These are phyloP conservation scores for Aquanectria penicillioides DNA, from an alignment of 2,329 filamentous ascomycete species.

Conservation along the genomic window DNA sequence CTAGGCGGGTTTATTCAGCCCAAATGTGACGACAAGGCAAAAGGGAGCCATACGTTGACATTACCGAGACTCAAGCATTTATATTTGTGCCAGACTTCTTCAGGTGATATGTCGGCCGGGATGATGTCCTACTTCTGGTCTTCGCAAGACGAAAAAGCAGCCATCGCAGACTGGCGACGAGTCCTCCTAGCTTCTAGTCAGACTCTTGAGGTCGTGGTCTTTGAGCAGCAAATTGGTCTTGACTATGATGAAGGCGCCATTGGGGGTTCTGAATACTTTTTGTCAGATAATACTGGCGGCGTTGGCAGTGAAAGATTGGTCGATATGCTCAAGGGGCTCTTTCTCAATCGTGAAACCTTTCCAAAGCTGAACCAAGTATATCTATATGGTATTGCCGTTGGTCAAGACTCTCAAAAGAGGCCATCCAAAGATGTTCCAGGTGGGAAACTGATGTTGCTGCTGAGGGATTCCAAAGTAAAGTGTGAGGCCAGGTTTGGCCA, in stretches of 20 bases:
- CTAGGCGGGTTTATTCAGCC: background rate
- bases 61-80: background rate
- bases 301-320: background rate
- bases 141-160: background rate
- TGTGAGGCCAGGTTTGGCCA: conserved; percentile 25
- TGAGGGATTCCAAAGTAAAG: background rate
- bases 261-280: background rate
- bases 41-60: background rate
- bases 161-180: background rate
- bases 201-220: background rate
- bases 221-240: background rate
- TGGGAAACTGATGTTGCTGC: background rate
- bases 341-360: background rate
- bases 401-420: accelerated
- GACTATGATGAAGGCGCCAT: background rate
- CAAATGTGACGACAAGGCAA: background rate
- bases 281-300: background rate
- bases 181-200: background rate
- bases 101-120: background rate
- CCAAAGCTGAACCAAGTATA: background rate
- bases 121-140: background rate
- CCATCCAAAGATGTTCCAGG: background rate
- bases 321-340: background rate
- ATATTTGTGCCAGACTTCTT: background rate
- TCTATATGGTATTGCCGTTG: conserved; percentile 11